A percentile compares a stretch with the other conserved stretches of the same genome.
These are phyloP conservation scores for Celoporthe dispersa DNA, from an alignment of 2,329 filamentous ascomycete species.

Conservation along the genomic window DNA sequence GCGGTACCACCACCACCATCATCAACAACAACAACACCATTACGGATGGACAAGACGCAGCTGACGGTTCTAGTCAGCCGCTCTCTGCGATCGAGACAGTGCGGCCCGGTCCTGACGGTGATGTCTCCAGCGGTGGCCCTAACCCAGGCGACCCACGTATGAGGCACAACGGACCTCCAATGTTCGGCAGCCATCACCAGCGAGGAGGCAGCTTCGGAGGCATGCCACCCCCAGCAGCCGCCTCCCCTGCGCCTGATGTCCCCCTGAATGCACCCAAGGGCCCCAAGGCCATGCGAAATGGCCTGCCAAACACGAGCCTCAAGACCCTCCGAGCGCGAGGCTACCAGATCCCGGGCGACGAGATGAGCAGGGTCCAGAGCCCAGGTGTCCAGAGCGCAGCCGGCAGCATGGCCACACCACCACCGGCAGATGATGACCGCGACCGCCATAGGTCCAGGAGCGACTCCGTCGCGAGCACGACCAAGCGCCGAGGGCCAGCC, in stretches of 20 bases:
- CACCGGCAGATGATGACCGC: conserved; percentile 32
- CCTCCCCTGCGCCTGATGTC: conserved; percentile 43
- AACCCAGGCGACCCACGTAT: conserved; percentile 27
- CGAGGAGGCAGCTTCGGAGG: conserved; percentile 28
- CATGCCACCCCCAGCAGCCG: conserved; percentile 31
- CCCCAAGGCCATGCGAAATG: conserved; percentile 92
- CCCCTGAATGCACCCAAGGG: conserved; percentile 83
- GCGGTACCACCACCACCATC: not conserved
- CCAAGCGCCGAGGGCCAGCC: conserved; percentile 31
- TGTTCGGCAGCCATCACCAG: conserved; percentile 21
- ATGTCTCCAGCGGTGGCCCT: not conserved
- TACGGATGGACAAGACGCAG: conserved; percentile 5
- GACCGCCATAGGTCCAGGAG: conserved; percentile 49
- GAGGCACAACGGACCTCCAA: conserved; percentile 22
- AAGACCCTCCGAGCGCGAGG: conserved; percentile 64
- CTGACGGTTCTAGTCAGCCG: not conserved
- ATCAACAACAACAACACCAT: not conserved
- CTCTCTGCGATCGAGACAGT: conserved; percentile 19
- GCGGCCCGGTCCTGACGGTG: conserved; percentile 2
- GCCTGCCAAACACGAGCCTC: conserved; percentile 80
- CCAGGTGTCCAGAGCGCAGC: conserved; percentile 28
- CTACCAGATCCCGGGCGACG: conserved; percentile 42
- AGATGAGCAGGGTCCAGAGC: conserved; percentile 41
- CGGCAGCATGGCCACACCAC: conserved; percentile 27
- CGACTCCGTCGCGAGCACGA: conserved; percentile 47